Base-by-base conservation (phyloP, 2,329 filamentous ascomycete species). In the Cladosporium austrohemisphaericum region DNA sequence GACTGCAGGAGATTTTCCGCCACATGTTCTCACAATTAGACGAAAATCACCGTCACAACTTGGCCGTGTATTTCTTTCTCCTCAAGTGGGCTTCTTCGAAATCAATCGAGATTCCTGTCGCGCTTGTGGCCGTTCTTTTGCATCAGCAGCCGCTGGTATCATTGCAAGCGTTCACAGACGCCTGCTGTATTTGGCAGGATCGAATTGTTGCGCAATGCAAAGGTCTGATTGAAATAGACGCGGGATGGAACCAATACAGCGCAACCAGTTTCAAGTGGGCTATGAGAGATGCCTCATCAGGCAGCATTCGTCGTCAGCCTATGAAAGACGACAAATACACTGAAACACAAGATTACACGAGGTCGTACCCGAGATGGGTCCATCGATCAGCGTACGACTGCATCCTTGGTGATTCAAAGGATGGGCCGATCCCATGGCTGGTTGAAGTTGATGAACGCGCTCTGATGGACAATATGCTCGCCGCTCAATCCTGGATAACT, bases 351-450 rank as follows among this genome's bases (percentile, higher is more conserved):
- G 20, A 8, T 13, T 25, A 28, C 14, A 10, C 31, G 8, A 8
- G 4, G 6, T n/a, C 4, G 4, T 6, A 19, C n/a, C 13, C 40
- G 23, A 2, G 3, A 7, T 48, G 45, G 45, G 16, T 48, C 9
- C 45, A 48, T 16, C 26, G 45, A 23, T 48, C 45, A 3, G 45
- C 35, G 4, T 38, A 48, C 35, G 45, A 40, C 16, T 48, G 28
- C 18, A 16, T 40, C 6, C 5, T 23, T 6, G 36, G 28, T n/a
- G n/a, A n/a, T n/a, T n/a, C n/a, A n/a, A n/a, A n/a, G n/a, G n/a
- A n/a, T n/a, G n/a, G n/a, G n/a, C n/a, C n/a, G n/a, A n/a, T n/a
- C n/a, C n/a, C n/a, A n/a, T n/a, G n/a, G n/a, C n/a, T n/a, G n/a
- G n/a, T n/a, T n/a, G n/a, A n/a, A n/a, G n/a, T n/a, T n/a, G n/a